These are phyloP conservation scores for Rhypophila decipiens DNA, from an alignment of 495 filamentous ascomycete species.

Conservation along the genomic window DNA sequence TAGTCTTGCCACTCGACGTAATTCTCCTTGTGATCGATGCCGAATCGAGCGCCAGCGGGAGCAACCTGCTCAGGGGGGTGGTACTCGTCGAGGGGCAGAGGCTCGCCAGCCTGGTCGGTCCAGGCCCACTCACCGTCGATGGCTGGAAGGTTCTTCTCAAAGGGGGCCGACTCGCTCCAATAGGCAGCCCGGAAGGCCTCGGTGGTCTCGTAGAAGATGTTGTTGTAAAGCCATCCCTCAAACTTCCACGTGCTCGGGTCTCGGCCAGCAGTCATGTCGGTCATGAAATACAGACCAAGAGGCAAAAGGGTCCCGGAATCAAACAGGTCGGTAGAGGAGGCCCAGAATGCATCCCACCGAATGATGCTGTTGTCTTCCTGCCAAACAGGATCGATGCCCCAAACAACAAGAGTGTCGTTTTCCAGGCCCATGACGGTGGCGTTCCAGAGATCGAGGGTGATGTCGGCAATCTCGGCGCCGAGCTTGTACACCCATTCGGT, in stretches of 20 bases:
- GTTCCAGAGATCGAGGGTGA: slow-evolving; percentile 28
- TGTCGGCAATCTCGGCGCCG: slow-evolving; percentile 19
- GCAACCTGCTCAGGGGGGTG: slow-evolving; percentile 32
- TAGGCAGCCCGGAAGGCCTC: slow-evolving; percentile 40
- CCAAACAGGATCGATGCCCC: slow-evolving; percentile 34
- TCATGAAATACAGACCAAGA: slow-evolving; percentile 33
- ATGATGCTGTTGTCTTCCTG: slow-evolving; percentile 37
- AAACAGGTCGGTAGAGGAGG: slow-evolving; percentile 24
- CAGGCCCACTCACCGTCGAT: slow-evolving; percentile 40
- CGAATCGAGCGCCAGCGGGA: slow-evolving; percentile 32
- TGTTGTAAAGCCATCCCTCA: slow-evolving; percentile 45
- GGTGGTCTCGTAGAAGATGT: slow-evolving; percentile 39
- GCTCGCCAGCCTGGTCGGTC: slow-evolving; percentile 27
- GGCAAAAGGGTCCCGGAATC: slow-evolving; percentile 36
- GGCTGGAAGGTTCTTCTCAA: slow-evolving; percentile 35
- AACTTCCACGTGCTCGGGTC: slow-evolving; percentile 40
- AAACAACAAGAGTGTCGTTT: slow-evolving; percentile 33
- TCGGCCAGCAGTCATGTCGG: slow-evolving; percentile 43
- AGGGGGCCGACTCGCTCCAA: slow-evolving; percentile 30
- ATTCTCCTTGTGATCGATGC: slow-evolving; percentile 36
- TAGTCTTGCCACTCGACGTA: slow-evolving; percentile 52
- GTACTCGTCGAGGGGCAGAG: slow-evolving; percentile 28
- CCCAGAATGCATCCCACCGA: slow-evolving; percentile 38
- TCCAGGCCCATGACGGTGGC: slow-evolving; percentile 20
- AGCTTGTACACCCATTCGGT: slow-evolving; percentile 24